Conservation (phyloP, 768 basidiomycete species). For the Aureoboletus auriporus region DNA sequence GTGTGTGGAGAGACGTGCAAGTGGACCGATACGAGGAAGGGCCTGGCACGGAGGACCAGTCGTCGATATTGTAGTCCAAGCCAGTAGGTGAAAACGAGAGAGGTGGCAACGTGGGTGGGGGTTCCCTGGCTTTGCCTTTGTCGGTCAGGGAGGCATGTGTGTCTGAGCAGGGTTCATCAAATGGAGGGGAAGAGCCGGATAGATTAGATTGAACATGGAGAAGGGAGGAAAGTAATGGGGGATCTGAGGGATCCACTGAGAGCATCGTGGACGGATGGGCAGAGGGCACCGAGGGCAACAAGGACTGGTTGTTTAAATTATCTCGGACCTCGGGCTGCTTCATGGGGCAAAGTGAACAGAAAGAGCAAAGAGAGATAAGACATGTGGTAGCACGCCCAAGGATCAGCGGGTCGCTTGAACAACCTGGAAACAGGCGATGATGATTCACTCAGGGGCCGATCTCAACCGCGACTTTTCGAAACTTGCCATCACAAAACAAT, state of each 20-base stretch:
- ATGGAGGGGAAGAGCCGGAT: conserved; percentile 13
- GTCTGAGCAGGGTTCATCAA: conserved; percentile 9
- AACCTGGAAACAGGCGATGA: conserved; percentile 19
- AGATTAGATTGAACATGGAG: conserved; percentile 23
- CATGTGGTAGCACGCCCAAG: neutral
- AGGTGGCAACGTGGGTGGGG: conserved; percentile 62
- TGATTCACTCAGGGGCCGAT: conserved; percentile 18
- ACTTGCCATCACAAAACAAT: neutral
- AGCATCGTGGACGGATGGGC: conserved; percentile 11
- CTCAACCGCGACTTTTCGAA: no score
- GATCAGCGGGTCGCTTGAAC: conserved; percentile 19
- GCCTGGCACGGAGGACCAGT: conserved; percentile 33
- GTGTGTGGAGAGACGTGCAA: conserved; percentile 36
- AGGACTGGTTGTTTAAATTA: conserved; percentile 7
- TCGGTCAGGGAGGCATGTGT: conserved; percentile 26
- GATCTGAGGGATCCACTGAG: conserved; percentile 11
- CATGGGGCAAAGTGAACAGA: conserved; percentile 32
- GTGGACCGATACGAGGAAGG: conserved; percentile 37
- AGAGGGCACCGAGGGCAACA: conserved; percentile 5
- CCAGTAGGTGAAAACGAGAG: conserved; percentile 55
- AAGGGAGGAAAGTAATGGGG: neutral
- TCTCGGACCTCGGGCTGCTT: conserved; percentile 27
- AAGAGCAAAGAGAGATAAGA: conserved; percentile 17
- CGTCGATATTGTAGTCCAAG: conserved; percentile 40
- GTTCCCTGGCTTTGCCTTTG: conserved; percentile 55